Evolutionary conservation across 2,329 filamentous ascomycete genomes (phyloP).

Genomic region (Diaporthe humulicola): DNA sequence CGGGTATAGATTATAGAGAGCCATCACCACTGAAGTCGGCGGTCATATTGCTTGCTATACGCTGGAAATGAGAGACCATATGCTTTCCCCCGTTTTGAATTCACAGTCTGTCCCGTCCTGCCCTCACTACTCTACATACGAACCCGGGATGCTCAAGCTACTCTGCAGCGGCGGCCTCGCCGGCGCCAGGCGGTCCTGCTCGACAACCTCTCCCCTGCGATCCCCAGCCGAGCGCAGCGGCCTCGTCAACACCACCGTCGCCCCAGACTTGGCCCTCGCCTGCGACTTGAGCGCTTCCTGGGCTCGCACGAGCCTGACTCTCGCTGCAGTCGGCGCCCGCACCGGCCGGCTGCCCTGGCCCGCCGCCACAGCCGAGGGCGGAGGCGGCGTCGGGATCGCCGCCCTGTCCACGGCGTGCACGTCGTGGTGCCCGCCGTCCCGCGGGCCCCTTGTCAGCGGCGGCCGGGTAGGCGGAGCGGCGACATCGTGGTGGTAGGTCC

Average conservation of each 20-base stretch:
- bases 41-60: not conserved
- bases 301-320: conserved; percentile 31
- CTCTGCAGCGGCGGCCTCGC: not conserved
- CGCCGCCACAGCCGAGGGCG: not conserved
- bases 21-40: not conserved
- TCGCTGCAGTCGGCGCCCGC: conserved; percentile 25
- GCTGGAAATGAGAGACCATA: not conserved
- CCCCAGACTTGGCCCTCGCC: conserved; percentile 2
- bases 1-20: conserved; percentile 10
- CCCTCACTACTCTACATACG: conserved; percentile 20
- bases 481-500: not conserved
- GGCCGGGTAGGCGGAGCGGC: not conserved
- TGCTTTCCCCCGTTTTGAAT: not conserved
- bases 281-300: conserved; percentile 36
- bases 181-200: not conserved
- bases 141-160: conserved; percentile 29
- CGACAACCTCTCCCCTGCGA: not conserved
- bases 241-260: conserved; percentile 31
- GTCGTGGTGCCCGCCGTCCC: not conserved
- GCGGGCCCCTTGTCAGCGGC: not conserved
- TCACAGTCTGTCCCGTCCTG: not conserved
- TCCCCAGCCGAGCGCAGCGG: conserved; percentile 27
- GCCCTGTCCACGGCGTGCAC: conserved; percentile 12
- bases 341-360: not conserved
- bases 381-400: conserved; percentile 22